phyloP scores from a whole-genome alignment of 805 yeast genomes.

The Starmerella potacharoeniae region DNA sequence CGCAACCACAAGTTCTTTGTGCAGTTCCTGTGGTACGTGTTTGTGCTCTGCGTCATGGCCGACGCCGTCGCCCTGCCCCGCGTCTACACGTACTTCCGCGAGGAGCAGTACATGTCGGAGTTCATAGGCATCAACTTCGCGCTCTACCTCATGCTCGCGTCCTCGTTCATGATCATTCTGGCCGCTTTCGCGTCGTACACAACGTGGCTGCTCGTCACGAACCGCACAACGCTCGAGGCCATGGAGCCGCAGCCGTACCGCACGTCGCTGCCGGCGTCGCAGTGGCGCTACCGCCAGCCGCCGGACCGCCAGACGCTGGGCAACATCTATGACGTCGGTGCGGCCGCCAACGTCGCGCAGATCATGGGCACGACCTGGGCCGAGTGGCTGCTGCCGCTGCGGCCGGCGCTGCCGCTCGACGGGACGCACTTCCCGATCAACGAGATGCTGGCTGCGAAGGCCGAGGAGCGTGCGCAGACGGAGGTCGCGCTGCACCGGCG shows the following conservation, averaged over 20 bases:
- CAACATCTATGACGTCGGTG: constrained; percentile 70
- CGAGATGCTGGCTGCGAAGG: constrained; percentile 22
- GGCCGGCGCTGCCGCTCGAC: constrained; percentile 25
- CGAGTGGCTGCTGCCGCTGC: constrained; percentile 64
- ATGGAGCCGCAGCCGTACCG: constrained; percentile 32
- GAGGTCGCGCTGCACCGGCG: constrained; percentile 23
- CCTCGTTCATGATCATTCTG: constrained; percentile 46
- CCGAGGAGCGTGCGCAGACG: constrained; percentile 28
- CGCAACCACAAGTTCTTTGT: constrained; percentile 67
- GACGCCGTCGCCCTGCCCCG: constrained; percentile 10
- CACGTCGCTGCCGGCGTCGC: constrained; percentile 27
- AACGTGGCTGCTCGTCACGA: constrained; percentile 46
- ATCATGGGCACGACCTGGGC: constrained; percentile 60
- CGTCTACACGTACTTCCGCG: constrained; percentile 16
- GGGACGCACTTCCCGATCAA: constrained; percentile 32
- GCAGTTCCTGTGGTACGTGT: constrained; percentile 53
- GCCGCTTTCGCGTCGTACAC: constrained; percentile 38
- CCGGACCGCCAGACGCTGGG: constrained; percentile 40
- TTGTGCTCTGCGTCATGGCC: constrained; percentile 24
- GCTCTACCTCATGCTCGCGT: constrained; percentile 44
- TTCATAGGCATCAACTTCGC: constrained; percentile 49
- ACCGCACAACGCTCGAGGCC: constrained; percentile 73
- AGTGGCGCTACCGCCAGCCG: constrained; percentile 33
- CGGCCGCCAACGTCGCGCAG: constrained; percentile 45
- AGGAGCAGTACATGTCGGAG: constrained; percentile 25